phyloP scores from a whole-genome alignment of 208 protist species.

The Acanthamoeba culbertsoni region DNA sequence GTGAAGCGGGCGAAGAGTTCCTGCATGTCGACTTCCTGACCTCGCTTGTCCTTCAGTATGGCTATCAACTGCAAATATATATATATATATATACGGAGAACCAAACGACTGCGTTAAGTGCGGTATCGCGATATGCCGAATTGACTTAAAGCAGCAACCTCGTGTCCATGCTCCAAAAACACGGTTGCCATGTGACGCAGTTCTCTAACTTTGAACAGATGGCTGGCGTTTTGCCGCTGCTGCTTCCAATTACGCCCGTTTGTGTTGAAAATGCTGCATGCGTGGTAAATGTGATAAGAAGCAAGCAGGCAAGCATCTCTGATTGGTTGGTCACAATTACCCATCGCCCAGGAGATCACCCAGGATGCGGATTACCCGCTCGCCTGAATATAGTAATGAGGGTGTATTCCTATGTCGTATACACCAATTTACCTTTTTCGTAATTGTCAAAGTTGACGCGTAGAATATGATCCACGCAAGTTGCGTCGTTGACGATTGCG shows the following conservation, averaged over 20 bases:
- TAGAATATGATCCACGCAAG: neutral
- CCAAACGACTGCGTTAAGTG: too few relatives aligned
- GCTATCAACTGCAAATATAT: neutral
- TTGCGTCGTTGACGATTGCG: neutral
- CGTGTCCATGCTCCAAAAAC: neutral
- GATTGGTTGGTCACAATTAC: too few relatives aligned
- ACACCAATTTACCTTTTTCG: neutral
- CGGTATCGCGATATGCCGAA: too few relatives aligned
- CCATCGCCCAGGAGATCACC: neutral
- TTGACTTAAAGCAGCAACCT: neutral
- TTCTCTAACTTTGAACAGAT: constrained; percentile 45
- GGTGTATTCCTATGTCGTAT: too few relatives aligned
- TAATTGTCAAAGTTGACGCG: constrained; percentile 33
- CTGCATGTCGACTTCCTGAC: neutral
- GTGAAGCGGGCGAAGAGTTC: constrained; percentile 29
- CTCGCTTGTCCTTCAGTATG: neutral
- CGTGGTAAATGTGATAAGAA: neutral
- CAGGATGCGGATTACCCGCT: neutral
- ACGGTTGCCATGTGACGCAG: neutral
- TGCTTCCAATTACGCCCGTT: neutral
- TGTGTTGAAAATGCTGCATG: constrained; percentile 10
- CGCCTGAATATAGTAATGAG: too few relatives aligned
- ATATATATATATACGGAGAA: neutral
- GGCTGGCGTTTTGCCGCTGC: constrained; percentile 4
- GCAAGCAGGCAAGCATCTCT: too few relatives aligned